Evolutionary conservation across 2,329 filamentous ascomycete genomes (phyloP).

Genomic region (Mariannaea elegans): DNA sequence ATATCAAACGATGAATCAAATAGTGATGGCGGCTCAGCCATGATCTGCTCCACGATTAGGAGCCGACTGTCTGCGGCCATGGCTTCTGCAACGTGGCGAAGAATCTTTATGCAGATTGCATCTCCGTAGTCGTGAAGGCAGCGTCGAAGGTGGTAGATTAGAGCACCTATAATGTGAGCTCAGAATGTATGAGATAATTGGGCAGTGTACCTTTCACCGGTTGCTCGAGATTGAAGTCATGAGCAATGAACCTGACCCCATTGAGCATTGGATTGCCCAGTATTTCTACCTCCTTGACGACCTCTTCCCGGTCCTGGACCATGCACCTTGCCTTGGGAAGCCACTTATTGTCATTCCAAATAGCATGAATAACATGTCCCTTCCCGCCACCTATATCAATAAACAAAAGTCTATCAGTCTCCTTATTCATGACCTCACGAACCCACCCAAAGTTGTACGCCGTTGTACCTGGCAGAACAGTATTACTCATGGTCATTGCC

Average conservation of each 20-base stretch:
- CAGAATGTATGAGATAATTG: conserved; percentile 1
- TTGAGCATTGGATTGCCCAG: conserved; percentile 8
- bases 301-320: conserved; percentile 43
- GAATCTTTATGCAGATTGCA: conserved; percentile 38
- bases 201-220: conserved; percentile 44
- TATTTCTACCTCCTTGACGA: conserved; percentile 39
- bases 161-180: conserved; percentile 41
- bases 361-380: conserved; percentile 41
- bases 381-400: conserved; percentile 48
- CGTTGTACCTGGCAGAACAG: conserved; percentile 35
- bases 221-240: conserved; percentile 46
- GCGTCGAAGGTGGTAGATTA: conserved; percentile 42
- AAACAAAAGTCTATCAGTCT: conserved; percentile 31
- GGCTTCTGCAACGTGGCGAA: conserved; percentile 41
- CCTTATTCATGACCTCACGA: conserved; percentile 6
- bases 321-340: conserved; percentile 41
- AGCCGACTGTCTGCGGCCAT: conserved; percentile 46
- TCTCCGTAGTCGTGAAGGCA: conserved; percentile 50
- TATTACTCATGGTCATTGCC: conserved; percentile 40
- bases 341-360: conserved; percentile 38
- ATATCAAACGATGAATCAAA: conserved; percentile 42
- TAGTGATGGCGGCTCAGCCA: conserved; percentile 38
- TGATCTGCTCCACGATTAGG: conserved; percentile 45
- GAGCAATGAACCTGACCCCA: conserved; percentile 13
- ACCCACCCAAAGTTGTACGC: conserved; percentile 46